A percentile compares a stretch with the other conserved stretches of the same genome.
These are phyloP conservation scores for Neurospora tetraspora DNA, from an alignment of 495 filamentous ascomycete species.

Conservation along the genomic window DNA sequence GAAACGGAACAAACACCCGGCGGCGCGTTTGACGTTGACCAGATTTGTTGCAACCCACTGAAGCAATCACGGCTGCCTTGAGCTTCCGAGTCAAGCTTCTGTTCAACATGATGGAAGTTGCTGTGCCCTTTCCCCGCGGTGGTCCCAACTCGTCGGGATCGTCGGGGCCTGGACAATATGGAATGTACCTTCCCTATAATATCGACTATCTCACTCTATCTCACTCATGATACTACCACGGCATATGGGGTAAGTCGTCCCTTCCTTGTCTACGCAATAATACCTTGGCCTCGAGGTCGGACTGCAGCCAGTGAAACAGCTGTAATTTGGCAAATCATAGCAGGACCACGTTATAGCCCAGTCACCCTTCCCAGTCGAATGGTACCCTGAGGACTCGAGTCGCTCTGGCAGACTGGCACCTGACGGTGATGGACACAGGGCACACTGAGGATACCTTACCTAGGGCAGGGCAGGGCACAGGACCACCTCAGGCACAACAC, in stretches of 20 bases:
- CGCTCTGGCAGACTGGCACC: not conserved
- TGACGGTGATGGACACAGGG: not conserved
- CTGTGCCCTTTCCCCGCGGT: not conserved
- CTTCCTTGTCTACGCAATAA: not conserved
- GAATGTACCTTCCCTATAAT: not conserved
- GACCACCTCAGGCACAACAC: not conserved
- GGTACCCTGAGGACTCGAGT: not conserved
- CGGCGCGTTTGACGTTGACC: not conserved
- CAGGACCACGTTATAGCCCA: not conserved
- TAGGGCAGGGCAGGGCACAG: not conserved
- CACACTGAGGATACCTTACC: not conserved
- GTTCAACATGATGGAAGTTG: not conserved
- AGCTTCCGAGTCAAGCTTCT: not conserved
- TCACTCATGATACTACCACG: not conserved
- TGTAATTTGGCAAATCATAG: not conserved
- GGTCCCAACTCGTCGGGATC: not conserved
- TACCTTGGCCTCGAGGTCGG: not conserved
- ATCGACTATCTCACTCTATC: not conserved
- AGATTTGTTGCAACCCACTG: not conserved
- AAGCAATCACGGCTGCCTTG: not conserved
- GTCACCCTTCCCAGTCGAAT: not conserved
- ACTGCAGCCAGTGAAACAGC: not conserved
- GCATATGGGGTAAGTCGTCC: not conserved
- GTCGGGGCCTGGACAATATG: not conserved
- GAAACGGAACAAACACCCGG: not conserved